Base-by-base conservation (phyloP, 208 protist species). In the Leishmania major region DNA sequence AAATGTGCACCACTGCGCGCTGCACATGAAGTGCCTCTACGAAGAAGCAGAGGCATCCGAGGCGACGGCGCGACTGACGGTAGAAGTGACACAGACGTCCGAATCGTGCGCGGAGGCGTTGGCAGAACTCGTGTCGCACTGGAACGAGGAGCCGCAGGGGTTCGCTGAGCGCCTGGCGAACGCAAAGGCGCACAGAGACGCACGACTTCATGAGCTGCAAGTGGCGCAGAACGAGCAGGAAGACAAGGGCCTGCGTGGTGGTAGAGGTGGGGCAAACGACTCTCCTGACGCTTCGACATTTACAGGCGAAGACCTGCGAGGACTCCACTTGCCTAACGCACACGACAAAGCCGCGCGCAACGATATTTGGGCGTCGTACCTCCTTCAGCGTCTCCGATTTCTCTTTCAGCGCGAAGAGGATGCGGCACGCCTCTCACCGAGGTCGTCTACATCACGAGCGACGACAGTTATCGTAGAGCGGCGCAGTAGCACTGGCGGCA, bases 311-410 rank as follows among this genome's bases (percentile, higher is more conserved):
- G 83, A 86, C 45, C 49, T 86, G 72, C 43, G 59, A 17, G 83
- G 83, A 10, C 74, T 86, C 69, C 78, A 51, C 40, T 49, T 86
- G 28, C 83, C 83, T 4, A 45, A 62, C 37, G 49, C 13, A 35
- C 49, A 64, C 17, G 74, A 66, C 45, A 74, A 86, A 60, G 59
- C 70, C 13, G 60, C 73, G 45, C 78, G 72, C 13, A 79, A 86
- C 64, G 35, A 25, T 5, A 7, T 82, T 13, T 79, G 51, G 72
- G 40, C 37, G 19, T 79, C 83, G 19, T 57, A 86, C 67, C 64
- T 82, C 1, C 83, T 86, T 45, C 83, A 82, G 17, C 83, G 83
- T 31, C 7, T 86, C 40, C 83, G 83, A 2, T 86, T 86, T 55
- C 74, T 86, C 7, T 86, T 86, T 78, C 83, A 86, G 51, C 19